Conservation (phyloP, 2,329 filamentous ascomycete genomes). For the Emydomyces testavorans region DNA sequence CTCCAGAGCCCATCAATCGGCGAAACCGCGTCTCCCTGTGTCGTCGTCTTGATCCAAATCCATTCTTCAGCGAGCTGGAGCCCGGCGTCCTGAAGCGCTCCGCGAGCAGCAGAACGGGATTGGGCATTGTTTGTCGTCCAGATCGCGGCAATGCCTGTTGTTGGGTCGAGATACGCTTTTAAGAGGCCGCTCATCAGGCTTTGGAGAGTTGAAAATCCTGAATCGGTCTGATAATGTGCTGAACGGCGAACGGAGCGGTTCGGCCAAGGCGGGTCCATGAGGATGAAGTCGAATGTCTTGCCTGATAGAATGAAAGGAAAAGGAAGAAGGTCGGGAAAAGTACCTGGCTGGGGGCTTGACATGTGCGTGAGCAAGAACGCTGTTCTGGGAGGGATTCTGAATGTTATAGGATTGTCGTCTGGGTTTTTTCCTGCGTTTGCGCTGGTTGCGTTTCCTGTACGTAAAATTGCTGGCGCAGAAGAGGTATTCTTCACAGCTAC, state of each 20-base stretch:
- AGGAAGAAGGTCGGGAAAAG: conserved; percentile 19
- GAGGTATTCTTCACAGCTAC: conserved; percentile 26
- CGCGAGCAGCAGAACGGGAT: conserved; percentile 38
- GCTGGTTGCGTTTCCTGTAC: conserved; percentile 7
- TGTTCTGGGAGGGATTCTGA: conserved; percentile 40
- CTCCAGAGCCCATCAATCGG: conserved; percentile 44
- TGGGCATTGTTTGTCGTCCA: conserved; percentile 52
- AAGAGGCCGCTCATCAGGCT: conserved; percentile 35
- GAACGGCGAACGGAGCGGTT: conserved; percentile 49
- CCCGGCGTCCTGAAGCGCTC: conserved; percentile 36
- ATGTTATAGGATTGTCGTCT: conserved; percentile 15
- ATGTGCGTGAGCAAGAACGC: conserved; percentile 37
- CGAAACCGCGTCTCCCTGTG: conserved; percentile 42
- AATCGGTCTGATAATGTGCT: conserved; percentile 35
- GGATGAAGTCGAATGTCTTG: conserved; percentile 45
- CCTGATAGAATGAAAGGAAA: conserved; percentile 18
- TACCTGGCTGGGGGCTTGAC: conserved; percentile 11
- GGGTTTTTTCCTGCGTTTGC: neutral
- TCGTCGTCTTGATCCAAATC: conserved; percentile 53
- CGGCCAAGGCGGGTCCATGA: conserved; percentile 55
- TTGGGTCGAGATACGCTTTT: conserved; percentile 16
- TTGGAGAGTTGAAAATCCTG: conserved; percentile 23
- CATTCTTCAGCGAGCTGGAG: conserved; percentile 48
- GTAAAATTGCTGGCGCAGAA: conserved; percentile 15
- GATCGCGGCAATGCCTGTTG: conserved; percentile 39